Percentiles rank a stretch among this genome's conserved stretches.
Evolutionary conservation across 2,329 filamentous ascomycete genomes (phyloP).

Genomic region (Diaporthe citrichinensis): DNA sequence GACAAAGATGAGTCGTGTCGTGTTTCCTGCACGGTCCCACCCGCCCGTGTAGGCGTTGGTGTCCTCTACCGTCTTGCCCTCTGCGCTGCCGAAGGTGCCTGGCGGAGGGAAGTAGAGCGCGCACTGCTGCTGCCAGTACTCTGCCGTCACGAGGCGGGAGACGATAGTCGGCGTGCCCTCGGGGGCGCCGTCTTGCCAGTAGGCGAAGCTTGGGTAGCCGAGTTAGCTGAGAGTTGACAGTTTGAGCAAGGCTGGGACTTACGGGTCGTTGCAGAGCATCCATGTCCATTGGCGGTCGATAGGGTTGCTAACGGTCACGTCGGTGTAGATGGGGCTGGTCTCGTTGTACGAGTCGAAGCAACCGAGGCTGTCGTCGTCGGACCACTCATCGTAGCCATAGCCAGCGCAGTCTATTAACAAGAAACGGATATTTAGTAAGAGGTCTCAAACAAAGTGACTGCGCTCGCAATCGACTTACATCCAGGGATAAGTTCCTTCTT

Average conservation of each 20-base stretch:
- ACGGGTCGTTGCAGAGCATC: slow-evolving; percentile 68
- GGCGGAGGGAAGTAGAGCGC: slow-evolving; percentile 58
- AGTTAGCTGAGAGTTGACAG: neutral
- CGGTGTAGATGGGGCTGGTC: slow-evolving; percentile 56
- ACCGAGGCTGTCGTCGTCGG: slow-evolving; percentile 58
- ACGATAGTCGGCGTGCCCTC: slow-evolving; percentile 56
- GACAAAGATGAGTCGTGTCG: slow-evolving; percentile 56
- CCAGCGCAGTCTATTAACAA: slow-evolving; percentile 51
- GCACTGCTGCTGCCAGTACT: slow-evolving; percentile 61
- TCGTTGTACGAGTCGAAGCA: slow-evolving; percentile 63
- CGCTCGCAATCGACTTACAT: slow-evolving; percentile 46
- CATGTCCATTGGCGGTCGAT: slow-evolving; percentile 68
- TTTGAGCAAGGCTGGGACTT: neutral
- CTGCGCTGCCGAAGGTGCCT: slow-evolving; percentile 53
- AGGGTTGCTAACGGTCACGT: slow-evolving; percentile 55
- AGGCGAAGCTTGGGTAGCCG: slow-evolving; percentile 51
- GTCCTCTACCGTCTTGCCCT: slow-evolving; percentile 50
- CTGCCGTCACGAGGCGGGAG: slow-evolving; percentile 53
- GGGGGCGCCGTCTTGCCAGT: slow-evolving; percentile 62
- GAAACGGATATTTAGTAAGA: slow-evolving; percentile 40
- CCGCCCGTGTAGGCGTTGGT: slow-evolving; percentile 58
- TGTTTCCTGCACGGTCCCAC: slow-evolving; percentile 55
- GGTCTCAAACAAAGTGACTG: neutral
- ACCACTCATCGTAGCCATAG: slow-evolving; percentile 61
- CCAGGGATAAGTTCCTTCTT: slow-evolving; percentile 58